Base-by-base conservation (phyloP, 2,329 filamentous ascomycete genomes). In the Fusarium tricinctum region DNA sequence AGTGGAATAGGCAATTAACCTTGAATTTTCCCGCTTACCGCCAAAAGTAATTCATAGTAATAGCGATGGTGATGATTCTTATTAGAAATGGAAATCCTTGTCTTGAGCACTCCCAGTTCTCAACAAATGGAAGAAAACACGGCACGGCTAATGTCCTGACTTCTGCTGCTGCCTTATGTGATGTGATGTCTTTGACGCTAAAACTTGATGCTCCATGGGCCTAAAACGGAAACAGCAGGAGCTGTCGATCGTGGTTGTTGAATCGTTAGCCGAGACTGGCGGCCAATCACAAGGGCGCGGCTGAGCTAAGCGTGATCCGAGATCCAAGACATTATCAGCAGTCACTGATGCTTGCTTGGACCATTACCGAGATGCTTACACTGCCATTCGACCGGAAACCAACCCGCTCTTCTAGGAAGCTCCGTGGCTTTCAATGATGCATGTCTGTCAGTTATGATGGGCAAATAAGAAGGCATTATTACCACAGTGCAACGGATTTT, bases 401-500 rank as follows among this genome's bases (percentile, higher is more conserved):
- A 49, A 23, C 38, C 66, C 52, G 66, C 52, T n/a, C 40, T 63
- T 49, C 44, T 17, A 47, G 60, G 46, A 63, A 49, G 46, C 49
- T 63, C 39, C 45, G 39, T 46, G 55, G 57, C 52, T 59, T 54
- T 51, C 40, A 32, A 45, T 40, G 33, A 54, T 56, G 60, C 69
- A 72, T 62, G 59, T 68, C 65, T 66, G 58, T 70, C 71, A 68
- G 47, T 59, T 61, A 20, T 62, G 64, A 69, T 60, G 58, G 65
- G 49, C 71, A 71, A 74, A 73, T 74, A 57, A 69, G 63, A 53
- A 42, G 39, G 14, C 68, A 12, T 49, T 23, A 44, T 48, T 40
- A 19, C 50, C 72, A 74, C 72, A 74, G 72, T 74, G 72, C 70
- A 71, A 62, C 54, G 43, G 62, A 63, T 62, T 64, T 63, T 38